phyloP scores from a whole-genome alignment of 2,329 filamentous ascomycete genomes.

The Alternaria viburni region DNA sequence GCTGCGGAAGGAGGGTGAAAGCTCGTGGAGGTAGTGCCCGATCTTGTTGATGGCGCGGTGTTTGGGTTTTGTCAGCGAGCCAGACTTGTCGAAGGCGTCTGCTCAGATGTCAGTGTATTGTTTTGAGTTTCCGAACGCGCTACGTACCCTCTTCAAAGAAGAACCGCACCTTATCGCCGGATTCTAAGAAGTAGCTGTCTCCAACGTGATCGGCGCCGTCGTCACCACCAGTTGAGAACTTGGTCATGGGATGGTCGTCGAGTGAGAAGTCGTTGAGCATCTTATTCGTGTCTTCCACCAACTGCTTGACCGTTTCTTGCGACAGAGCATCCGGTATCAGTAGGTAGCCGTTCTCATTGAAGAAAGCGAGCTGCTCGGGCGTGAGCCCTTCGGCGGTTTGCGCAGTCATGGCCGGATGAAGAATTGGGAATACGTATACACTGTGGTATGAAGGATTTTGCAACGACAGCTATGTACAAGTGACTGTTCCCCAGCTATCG shows the following conservation, averaged over 20 bases:
- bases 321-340: conserved; percentile 80
- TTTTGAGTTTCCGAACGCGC: not conserved
- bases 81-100: conserved; percentile 76
- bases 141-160: conserved; percentile 83
- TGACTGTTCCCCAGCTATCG: not conserved
- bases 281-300: conserved; percentile 75
- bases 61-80: conserved; percentile 77
- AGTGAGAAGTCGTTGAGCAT: conserved; percentile 80
- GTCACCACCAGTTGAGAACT: conserved; percentile 84
- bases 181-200: conserved; percentile 90
- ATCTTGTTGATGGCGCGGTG: conserved; percentile 79
- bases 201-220: conserved; percentile 76
- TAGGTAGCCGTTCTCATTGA: conserved; percentile 86
- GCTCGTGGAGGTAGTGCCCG: conserved; percentile 57
- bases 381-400: conserved; percentile 64
- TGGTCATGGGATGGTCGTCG: conserved; percentile 87
- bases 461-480: not conserved
- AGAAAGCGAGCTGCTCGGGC: conserved; percentile 71
- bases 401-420: conserved; percentile 19
- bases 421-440: not conserved
- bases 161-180: conserved; percentile 91
- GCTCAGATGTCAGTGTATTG: not conserved
- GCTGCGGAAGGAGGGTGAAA: conserved; percentile 56
- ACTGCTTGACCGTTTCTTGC: conserved; percentile 66
- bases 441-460: not conserved